A percentile compares a stretch with the other conserved stretches of the same genome.
Conservation (phyloP, 805 yeast species). For the Wickerhamiella cacticola region DNA sequence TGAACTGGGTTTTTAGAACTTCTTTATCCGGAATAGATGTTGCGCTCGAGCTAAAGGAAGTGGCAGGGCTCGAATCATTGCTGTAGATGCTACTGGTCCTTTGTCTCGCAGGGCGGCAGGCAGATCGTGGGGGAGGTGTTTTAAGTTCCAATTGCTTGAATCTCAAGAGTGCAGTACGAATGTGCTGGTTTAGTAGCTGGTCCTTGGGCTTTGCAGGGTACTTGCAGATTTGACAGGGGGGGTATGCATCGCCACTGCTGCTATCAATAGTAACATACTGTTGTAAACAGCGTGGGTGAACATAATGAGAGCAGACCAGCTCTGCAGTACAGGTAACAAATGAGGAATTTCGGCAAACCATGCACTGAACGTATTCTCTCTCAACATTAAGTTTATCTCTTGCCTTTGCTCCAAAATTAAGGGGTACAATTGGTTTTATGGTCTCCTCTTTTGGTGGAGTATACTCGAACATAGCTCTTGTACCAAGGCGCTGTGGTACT, state of each 20-base stretch:
- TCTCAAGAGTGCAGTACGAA: constrained; percentile 4
- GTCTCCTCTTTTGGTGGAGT: background rate
- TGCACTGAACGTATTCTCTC: constrained; percentile 11
- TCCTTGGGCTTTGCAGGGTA: constrained; percentile 14
- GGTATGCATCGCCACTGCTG: constrained; percentile 4
- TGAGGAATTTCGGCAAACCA: constrained; percentile 8
- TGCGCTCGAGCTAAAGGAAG: background rate
- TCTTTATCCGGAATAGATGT: background rate
- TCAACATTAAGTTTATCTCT: constrained; percentile 1
- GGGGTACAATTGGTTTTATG: background rate
- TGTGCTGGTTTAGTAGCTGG: constrained; percentile 1
- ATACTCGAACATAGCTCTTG: background rate
- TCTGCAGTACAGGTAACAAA: constrained; percentile 3
- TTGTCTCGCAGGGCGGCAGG: background rate
- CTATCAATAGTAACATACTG: background rate
- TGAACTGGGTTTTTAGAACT: background rate
- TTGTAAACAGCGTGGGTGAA: constrained; percentile 12
- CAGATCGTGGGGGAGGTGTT: background rate
- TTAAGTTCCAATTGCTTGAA: background rate
- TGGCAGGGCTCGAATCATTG: background rate
- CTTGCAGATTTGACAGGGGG: constrained; percentile 12
- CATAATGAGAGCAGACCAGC: constrained; percentile 14
- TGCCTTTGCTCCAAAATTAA: background rate
- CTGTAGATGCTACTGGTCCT: background rate
- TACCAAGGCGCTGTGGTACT: background rate